Conservation (phyloP, 345 rosid genomes). For the Aquilaria malaccensis region DNA sequence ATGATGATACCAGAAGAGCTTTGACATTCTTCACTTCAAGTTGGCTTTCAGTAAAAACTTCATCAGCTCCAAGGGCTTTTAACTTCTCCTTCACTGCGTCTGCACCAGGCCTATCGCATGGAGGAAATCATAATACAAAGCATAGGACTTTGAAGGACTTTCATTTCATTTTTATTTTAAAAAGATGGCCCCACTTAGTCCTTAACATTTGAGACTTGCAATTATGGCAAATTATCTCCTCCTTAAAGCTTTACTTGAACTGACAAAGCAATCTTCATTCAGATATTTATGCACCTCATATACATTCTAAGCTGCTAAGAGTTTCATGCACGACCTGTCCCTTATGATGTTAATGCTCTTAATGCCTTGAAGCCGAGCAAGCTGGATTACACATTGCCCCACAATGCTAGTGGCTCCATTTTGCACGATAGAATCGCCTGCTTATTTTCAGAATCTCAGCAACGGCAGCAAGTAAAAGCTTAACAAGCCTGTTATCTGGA, state of each 20-base stretch:
- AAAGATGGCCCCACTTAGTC: too few species aligned
- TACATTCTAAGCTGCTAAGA: neutral
- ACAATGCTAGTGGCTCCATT: conserved; percentile 90
- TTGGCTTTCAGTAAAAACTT: conserved; percentile 72
- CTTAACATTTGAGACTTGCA: too few species aligned
- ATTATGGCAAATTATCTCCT: too few species aligned
- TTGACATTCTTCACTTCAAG: conserved; percentile 74
- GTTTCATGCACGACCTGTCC: conserved; percentile 51
- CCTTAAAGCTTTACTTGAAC: too few species aligned
- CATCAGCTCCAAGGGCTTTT: conserved; percentile 68
- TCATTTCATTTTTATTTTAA: neutral
- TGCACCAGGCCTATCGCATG: conserved; percentile 47
- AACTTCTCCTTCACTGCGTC: conserved; percentile 62
- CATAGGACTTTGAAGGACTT: conserved; percentile 1
- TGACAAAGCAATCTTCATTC: too few species aligned
- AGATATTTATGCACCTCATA: too few species aligned
- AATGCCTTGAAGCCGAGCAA: conserved; percentile 61
- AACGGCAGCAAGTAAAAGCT: conserved; percentile 8
- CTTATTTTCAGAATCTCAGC: conserved; percentile 14
- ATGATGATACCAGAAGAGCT: conserved; percentile 59
- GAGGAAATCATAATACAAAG: conserved; percentile 3
- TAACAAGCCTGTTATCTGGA: conserved; percentile 1
- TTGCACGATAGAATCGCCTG: conserved; percentile 85
- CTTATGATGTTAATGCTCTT: conserved; percentile 66
- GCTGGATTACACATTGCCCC: conserved; percentile 84